Percentiles rank a stretch among this genome's conserved stretches.
phyloP scores from a whole-genome alignment of 768 basidiomycete genomes.

The Phylloporus sp. region DNA sequence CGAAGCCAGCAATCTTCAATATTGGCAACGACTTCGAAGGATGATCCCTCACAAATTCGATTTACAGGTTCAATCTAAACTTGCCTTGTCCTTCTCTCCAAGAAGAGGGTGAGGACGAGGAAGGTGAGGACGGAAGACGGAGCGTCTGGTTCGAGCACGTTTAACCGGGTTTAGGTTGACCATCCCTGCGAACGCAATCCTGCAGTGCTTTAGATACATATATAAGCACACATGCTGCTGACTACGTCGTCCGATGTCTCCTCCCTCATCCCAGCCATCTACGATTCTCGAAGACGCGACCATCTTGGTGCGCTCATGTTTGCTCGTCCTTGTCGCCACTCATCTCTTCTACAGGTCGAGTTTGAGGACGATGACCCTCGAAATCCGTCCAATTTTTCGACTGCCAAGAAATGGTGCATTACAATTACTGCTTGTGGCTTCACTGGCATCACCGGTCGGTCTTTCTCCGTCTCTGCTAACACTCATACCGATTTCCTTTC shows the following conservation, averaged over 20 bases:
- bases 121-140: too few species aligned
- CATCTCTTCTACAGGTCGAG: conserved; percentile 32
- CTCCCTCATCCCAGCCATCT: conserved; percentile 12
- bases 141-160: not conserved
- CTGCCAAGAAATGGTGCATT: conserved; percentile 40
- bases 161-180: conserved; percentile 8
- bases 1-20: conserved; percentile 26
- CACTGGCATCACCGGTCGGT: conserved; percentile 31
- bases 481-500: not conserved
- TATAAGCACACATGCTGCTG: conserved; percentile 1
- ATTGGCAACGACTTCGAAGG: too few species aligned
- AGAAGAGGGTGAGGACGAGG: too few species aligned
- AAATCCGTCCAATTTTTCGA: conserved; percentile 39
- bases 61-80: too few species aligned
- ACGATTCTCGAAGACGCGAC: conserved; percentile 14
- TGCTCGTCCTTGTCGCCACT: not conserved
- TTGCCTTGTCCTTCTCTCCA: too few species aligned
- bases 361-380: conserved; percentile 36
- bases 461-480: not conserved
- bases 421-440: conserved; percentile 34
- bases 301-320: conserved; percentile 10
- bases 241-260: conserved; percentile 6
- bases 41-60: too few species aligned
- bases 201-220: conserved; percentile 6
- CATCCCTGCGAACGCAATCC: conserved; percentile 5